Evolutionary conservation across 345 rosid genomes (phyloP).

Genomic region (Orychophragmus violaceus): DNA sequence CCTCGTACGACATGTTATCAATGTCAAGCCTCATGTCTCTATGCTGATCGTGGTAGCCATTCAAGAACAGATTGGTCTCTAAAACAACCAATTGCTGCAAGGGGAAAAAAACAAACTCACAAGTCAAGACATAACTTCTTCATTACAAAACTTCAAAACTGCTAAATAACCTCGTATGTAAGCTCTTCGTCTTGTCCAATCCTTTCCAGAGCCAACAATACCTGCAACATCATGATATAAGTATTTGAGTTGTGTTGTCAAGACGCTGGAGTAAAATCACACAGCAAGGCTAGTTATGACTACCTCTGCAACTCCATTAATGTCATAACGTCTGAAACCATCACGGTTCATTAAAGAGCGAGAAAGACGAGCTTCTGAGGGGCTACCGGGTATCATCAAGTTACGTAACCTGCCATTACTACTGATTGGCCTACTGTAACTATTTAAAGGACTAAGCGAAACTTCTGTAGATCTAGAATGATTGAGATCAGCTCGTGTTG

Average conservation of each 20-base stretch:
- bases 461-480: slow-evolving; percentile 32
- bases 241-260: not conserved
- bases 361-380: slow-evolving; percentile 38
- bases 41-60: slow-evolving; percentile 77
- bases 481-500: slow-evolving; percentile 33
- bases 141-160: not conserved
- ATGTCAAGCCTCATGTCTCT: slow-evolving; percentile 97
- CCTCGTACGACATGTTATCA: slow-evolving; percentile 98
- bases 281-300: not conserved
- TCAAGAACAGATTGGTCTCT: slow-evolving; percentile 72
- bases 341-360: slow-evolving; percentile 45
- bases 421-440: slow-evolving; percentile 27
- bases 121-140: slow-evolving; percentile 14
- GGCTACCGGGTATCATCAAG: slow-evolving; percentile 44
- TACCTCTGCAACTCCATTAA: slow-evolving; percentile 95
- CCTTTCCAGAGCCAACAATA: slow-evolving; percentile 78
- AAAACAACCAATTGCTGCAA: slow-evolving; percentile 85
- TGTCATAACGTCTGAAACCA: slow-evolving; percentile 50
- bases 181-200: slow-evolving; percentile 75
- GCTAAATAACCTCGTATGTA: slow-evolving; percentile 60
- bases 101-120: not conserved
- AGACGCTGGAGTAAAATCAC: not conserved
- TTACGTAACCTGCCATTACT: slow-evolving; percentile 32
- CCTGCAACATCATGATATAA: slow-evolving; percentile 36
- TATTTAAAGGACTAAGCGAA: slow-evolving; percentile 25